Percentiles rank a stretch among this genome's conserved stretches.
phyloP scores from a whole-genome alignment of 805 yeast genomes.

The Teunomyces stri region DNA sequence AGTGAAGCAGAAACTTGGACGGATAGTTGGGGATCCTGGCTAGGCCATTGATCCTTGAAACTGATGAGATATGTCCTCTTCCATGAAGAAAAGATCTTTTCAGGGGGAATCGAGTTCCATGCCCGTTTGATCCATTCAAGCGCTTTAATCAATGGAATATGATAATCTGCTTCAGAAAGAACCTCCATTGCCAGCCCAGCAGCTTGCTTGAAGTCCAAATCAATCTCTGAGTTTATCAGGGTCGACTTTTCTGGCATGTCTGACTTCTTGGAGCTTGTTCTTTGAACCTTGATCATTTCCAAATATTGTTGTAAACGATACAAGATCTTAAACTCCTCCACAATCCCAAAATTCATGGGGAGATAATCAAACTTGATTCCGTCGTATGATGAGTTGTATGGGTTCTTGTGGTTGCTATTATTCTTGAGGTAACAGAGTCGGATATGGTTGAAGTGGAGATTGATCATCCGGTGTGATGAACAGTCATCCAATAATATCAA shows the following conservation, averaged over 20 bases:
- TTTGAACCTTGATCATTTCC: conserved; percentile 39
- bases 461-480: conserved; percentile 55
- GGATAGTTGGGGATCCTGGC: neutral
- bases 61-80: conserved; percentile 32
- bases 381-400: conserved; percentile 30
- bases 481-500: conserved; percentile 59
- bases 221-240: neutral
- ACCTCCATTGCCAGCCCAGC: conserved; percentile 22
- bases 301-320: conserved; percentile 58
- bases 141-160: conserved; percentile 52
- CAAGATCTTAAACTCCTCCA: conserved; percentile 57
- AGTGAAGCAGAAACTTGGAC: conserved; percentile 14
- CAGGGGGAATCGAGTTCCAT: conserved; percentile 46
- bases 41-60: conserved; percentile 24
- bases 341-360: conserved; percentile 64
- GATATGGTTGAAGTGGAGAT: conserved; percentile 36
- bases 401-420: conserved; percentile 36
- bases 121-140: conserved; percentile 57
- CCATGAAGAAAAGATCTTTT: conserved; percentile 36
- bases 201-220: conserved; percentile 3
- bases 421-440: conserved; percentile 37
- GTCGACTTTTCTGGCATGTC: neutral
- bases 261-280: conserved; percentile 11
- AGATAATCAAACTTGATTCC: conserved; percentile 53
- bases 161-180: conserved; percentile 40